Conservation (phyloP, 345 rosid species). For the Isatis tinctoria region DNA sequence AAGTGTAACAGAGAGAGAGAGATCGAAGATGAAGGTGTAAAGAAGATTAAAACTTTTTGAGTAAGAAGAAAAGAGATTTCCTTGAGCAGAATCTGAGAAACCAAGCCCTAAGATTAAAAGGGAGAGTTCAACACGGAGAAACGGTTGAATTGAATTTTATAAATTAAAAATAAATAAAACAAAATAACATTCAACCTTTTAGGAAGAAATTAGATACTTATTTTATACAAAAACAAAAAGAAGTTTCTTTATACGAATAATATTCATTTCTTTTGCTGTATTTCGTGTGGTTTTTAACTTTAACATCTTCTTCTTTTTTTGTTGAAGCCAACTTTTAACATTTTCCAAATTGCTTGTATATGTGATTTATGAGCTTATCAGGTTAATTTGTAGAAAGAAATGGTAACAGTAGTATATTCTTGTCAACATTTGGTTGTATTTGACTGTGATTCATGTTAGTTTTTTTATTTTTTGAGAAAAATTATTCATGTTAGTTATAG, state of each 20-base stretch:
- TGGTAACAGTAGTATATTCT: neutral
- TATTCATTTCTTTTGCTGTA: neutral
- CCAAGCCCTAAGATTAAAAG: slow-evolving; percentile 25
- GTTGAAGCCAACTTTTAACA: neutral
- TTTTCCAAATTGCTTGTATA: neutral
- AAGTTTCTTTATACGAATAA: neutral
- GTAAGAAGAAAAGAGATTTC: slow-evolving; percentile 25
- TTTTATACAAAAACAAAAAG: neutral
- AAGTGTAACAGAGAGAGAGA: neutral
- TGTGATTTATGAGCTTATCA: neutral
- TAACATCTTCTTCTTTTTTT: neutral
- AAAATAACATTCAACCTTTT: slow-evolving; percentile 1
- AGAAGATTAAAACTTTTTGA: neutral
- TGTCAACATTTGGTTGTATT: neutral
- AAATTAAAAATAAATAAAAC: neutral
- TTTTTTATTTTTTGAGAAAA: no score
- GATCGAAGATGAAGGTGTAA: slow-evolving; percentile 20
- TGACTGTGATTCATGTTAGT: neutral
- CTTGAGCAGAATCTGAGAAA: slow-evolving; percentile 28
- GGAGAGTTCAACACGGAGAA: slow-evolving; percentile 65
- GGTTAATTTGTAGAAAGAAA: neutral
- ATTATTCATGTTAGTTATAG: neutral
- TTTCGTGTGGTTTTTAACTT: neutral
- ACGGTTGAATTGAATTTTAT: slow-evolving; percentile 40
- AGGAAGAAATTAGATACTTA: neutral